Base-by-base conservation (phyloP, 495 filamentous ascomycete species). In the Wilcoxina mikolae region DNA sequence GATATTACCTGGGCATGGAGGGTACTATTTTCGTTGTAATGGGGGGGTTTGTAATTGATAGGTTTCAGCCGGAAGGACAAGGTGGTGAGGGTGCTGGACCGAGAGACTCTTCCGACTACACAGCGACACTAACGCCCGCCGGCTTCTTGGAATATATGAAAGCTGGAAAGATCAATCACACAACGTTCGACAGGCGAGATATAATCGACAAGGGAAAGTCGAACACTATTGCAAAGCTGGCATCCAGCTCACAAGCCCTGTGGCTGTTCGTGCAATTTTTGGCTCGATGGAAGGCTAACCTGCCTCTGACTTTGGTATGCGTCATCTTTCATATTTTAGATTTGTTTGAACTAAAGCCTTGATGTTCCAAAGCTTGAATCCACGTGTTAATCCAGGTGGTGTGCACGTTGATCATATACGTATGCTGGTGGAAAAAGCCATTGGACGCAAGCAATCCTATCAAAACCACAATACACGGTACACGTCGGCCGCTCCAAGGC, bases 11-110 rank as follows among this genome's bases (percentile, higher is more conserved):
- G 43, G 29, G 33, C 3, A 46, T 58, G 56, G 4, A 53, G 11
- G 39, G 38, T 5, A 56, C 58, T 0, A 55, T 52, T 27, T 60
- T 56, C 51, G 56, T 58, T 2, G 58, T 58, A 7, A 60, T 60
- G 58, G 56, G 58, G 2, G 58, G 58, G 17, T 60, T 60, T 24
- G 17, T 52, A 5, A 22, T 55, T 7, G 55, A 51, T 46, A 5
- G 1, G 4, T 39, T 20, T 1, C n/a, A 46, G 43, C 33, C 15
- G n/a, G 42, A 26, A 10, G 47, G n/a, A 7, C 2, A 22, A 26
- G 20, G 20, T 11, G 24, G 47, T 17, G 15, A 28, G n/a, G 3
- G 27, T 33, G 15, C 20, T 3, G 22, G 2, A 46, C 2, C n/a
- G 43, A 24, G 23, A 18, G 1, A 28, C 20, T 7, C 11, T 12